A percentile compares a stretch with the other conserved stretches of the same genome.
Evolutionary conservation across 2,329 filamentous ascomycete species (phyloP).

Genomic region (Zelopaecilomyces penicillatus): DNA sequence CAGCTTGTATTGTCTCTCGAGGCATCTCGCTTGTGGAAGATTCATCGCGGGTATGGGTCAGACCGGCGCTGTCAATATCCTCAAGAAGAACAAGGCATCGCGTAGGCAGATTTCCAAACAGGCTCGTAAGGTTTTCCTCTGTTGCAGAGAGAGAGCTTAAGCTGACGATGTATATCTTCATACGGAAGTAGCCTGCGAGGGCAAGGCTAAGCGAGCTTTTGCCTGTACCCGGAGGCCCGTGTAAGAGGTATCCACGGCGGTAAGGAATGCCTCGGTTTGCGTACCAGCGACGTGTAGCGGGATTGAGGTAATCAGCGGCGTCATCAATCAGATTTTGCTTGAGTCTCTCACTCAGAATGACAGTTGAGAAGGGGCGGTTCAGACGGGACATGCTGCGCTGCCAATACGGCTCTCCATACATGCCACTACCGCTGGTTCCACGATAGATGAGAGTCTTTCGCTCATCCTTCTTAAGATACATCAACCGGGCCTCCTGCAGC

Average conservation of each 20-base stretch:
- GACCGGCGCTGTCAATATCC: conserved; percentile 66
- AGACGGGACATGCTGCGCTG: conserved; percentile 53
- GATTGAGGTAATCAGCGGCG: conserved; percentile 54
- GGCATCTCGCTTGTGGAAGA: conserved; percentile 6
- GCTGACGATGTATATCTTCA: conserved; percentile 65
- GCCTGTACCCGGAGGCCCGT: conserved; percentile 73
- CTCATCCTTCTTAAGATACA: conserved; percentile 49
- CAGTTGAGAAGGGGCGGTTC: conserved; percentile 54
- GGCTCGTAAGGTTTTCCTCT: conserved; percentile 54
- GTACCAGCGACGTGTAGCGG: conserved; percentile 67
- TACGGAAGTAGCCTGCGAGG: conserved; percentile 59
- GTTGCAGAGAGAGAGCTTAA: conserved; percentile 54
- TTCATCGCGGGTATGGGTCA: conserved; percentile 50
- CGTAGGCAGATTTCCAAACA: conserved; percentile 60
- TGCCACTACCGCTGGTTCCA: conserved; percentile 35
- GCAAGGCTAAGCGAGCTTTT: conserved; percentile 67
- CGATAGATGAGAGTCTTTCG: conserved; percentile 59
- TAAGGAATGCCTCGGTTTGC: conserved; percentile 78
- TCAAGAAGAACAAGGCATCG: conserved; percentile 68
- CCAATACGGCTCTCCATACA: conserved; percentile 41
- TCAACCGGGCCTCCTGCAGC: conserved; percentile 47
- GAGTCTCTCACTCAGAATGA: conserved; percentile 52
- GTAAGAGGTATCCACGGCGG: conserved; percentile 71
- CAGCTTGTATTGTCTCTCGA: conserved; percentile 2
- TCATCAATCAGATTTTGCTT: conserved; percentile 54